Evolutionary conservation across 768 basidiomycete genomes (phyloP).

Genomic region (Rhizopogon salebrosus): DNA sequence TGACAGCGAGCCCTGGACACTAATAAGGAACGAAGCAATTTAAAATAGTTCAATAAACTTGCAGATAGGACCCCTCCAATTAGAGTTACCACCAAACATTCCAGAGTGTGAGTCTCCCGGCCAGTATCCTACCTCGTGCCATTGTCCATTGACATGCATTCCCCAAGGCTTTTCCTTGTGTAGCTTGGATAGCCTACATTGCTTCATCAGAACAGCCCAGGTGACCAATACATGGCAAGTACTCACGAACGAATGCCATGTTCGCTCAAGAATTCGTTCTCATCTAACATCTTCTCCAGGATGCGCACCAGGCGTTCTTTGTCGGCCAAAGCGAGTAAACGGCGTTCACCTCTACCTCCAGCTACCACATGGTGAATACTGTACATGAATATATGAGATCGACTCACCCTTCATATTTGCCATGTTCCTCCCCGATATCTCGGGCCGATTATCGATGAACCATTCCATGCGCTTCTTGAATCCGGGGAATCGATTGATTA

Average conservation of each 20-base stretch:
- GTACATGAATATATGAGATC: background rate
- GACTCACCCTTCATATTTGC: constrained; percentile 85
- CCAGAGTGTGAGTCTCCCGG: constrained; percentile 95
- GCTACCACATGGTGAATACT: constrained; percentile 11
- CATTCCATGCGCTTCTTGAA: constrained; percentile 99
- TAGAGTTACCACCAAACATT: constrained; percentile 99
- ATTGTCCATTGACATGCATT: constrained; percentile 88
- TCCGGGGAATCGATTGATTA: constrained; percentile 88
- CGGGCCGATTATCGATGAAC: constrained; percentile 93
- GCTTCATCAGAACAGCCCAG: constrained; percentile 7
- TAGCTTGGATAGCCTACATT: constrained; percentile 72
- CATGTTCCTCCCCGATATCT: constrained; percentile 85
- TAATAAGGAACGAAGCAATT: background rate
- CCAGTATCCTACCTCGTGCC: constrained; percentile 94
- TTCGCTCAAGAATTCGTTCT: constrained; percentile 93
- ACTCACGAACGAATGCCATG: constrained; percentile 92
- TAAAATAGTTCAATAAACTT: constrained; percentile 16
- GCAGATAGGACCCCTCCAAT: constrained; percentile 93
- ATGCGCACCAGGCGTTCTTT: constrained; percentile 88
- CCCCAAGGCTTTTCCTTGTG: constrained; percentile 94
- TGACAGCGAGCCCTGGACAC: constrained; percentile 82
- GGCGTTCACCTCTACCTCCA: constrained; percentile 79
- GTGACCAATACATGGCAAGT: background rate
- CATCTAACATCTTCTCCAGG: constrained; percentile 94
- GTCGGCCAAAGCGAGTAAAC: constrained; percentile 83